Percentiles rank a stretch among this genome's conserved stretches.
These are phyloP conservation scores for Morella rubra DNA, from an alignment of 306 rosid genomes.

Conservation along the genomic window DNA sequence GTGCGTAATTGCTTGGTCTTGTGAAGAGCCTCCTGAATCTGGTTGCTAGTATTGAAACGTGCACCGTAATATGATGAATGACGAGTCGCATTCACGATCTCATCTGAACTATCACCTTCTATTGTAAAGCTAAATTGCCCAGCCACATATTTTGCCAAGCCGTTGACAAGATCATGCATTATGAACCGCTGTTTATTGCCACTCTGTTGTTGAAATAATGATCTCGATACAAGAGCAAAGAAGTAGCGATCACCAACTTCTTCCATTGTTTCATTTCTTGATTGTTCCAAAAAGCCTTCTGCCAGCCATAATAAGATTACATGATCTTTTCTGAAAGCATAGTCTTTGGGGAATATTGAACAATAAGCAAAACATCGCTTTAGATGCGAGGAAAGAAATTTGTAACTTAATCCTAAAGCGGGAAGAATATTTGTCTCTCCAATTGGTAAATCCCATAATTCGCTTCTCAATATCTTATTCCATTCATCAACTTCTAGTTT, in stretches of 20 bases:
- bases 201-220: slow-evolving; percentile 32
- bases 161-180: slow-evolving; percentile 44
- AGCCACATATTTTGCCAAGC: slow-evolving; percentile 32
- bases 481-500: slow-evolving; percentile 9
- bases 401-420: background rate
- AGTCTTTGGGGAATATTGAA: slow-evolving; percentile 32
- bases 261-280: slow-evolving; percentile 2
- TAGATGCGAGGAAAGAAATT: too few relatives aligned
- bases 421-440: slow-evolving; percentile 2
- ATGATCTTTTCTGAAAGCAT: slow-evolving; percentile 12
- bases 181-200: background rate
- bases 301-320: slow-evolving; percentile 48
- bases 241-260: slow-evolving; percentile 33
- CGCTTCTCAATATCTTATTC: background rate
- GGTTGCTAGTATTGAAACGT: slow-evolving; percentile 17
- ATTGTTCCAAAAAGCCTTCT: slow-evolving; percentile 27
- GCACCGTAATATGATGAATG: slow-evolving; percentile 32
- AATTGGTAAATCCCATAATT: slow-evolving; percentile 22
- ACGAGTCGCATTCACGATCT: slow-evolving; percentile 3
- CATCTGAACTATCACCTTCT: background rate
- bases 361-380: background rate
- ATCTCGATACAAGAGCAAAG: slow-evolving; percentile 29
- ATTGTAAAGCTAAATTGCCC: slow-evolving; percentile 16
- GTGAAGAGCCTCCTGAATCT: slow-evolving; percentile 18
- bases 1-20: slow-evolving; percentile 19